Evolutionary conservation across 2,329 filamentous ascomycete genomes (phyloP), one percentile per base, ranked within the genome.

Genomic region (Penicillium sclerotiorum): DNA sequence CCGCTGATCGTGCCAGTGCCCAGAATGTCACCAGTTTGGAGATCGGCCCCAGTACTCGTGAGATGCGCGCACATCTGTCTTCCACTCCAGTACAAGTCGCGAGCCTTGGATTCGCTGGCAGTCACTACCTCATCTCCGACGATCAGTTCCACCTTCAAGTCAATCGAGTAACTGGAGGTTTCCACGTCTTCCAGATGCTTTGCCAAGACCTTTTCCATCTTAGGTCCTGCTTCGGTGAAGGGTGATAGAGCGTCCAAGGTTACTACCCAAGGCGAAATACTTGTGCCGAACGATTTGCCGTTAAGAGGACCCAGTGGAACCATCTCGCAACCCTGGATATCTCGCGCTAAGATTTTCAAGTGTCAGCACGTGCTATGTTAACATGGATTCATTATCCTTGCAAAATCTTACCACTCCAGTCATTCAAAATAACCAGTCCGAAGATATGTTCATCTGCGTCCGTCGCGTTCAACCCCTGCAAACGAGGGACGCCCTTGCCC

Each of bases 291-390:
- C 25, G 77, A 79, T 63, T 87, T 87, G 2, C 78, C 76, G 43
- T 85, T 83, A 45, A 86, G 75, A 0, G 84, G 84, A 0, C 83
- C 83, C 0, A 86, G 67, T 0, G 82, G 82, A 2, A 71, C 72
- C 82, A 86, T 85, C 57, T 86, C 84, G 18, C 81, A 70, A 0
- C 68, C 75, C 62, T 86, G 83, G 17, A 87, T 81, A 60, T 86
- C 83, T 5, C 66, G 57, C 4, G 60, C 60, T 59, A 40, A n/a
- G n/a, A n/a, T n/a, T n/a, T n/a, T n/a, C n/a, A n/a, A n/a, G n/a
- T n/a, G 27, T 52, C 30, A 51, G 38, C 17, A 21, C 15, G 25
- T 12, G 21, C n/a, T 23, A 21, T 13, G 8, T 12, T 27, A 20
- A 18, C 5, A 27, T 3, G 3, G 12, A n/a, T 18, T 33, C 8